phyloP scores from a whole-genome alignment of 140 eudicot genomes.

The Anethum foeniculum region DNA sequence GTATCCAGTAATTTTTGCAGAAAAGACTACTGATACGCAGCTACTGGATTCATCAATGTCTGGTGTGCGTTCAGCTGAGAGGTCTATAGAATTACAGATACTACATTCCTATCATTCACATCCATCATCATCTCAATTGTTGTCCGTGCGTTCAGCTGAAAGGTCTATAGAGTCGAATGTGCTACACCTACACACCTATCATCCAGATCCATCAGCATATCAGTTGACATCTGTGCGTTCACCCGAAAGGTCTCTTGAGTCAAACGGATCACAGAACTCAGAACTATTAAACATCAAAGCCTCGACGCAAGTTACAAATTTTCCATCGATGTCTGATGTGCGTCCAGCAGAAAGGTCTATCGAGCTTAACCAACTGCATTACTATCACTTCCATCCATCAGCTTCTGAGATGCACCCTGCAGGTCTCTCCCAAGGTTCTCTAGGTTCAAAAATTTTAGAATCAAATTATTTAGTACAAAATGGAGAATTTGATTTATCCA shows the following conservation, averaged over 20 bases:
- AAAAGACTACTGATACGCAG: neutral
- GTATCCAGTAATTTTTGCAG: neutral
- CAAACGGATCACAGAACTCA: neutral
- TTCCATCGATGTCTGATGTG: neutral
- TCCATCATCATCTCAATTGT: neutral
- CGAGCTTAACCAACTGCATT: neutral
- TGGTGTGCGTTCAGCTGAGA: slow-evolving; percentile 5
- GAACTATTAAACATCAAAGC: neutral
- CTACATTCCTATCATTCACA: neutral
- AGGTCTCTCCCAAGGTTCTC: neutral
- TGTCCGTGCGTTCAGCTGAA: slow-evolving; percentile 3
- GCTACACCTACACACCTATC: neutral
- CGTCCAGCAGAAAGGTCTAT: neutral
- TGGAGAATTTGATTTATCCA: neutral
- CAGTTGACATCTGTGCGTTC: neutral
- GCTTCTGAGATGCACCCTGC: neutral
- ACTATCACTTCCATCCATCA: neutral
- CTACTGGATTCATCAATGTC: neutral
- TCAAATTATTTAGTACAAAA: neutral
- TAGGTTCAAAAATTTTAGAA: neutral
- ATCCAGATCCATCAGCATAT: neutral
- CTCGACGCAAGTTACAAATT: neutral
- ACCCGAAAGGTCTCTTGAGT: neutral
- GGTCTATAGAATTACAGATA: neutral
- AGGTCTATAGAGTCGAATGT: neutral